Conservation (phyloP, 495 filamentous ascomycete genomes). For the Penicillium daleae region DNA sequence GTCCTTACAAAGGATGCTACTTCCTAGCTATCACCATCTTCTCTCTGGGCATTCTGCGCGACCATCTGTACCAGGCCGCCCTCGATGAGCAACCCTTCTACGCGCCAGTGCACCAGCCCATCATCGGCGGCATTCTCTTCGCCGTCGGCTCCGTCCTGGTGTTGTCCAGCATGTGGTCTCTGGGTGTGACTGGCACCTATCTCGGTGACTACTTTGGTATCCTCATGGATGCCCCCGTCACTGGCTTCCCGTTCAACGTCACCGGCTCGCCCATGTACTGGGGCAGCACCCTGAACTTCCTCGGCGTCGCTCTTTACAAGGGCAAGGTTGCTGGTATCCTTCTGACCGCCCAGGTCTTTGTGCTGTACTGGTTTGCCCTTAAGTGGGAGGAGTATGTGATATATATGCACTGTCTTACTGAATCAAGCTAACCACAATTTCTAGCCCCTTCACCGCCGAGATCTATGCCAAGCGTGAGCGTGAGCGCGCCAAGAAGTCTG, state of each 20-base stretch:
- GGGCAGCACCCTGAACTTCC: constrained; percentile 88
- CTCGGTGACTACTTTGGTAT: constrained; percentile 98
- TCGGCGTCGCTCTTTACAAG: constrained; percentile 84
- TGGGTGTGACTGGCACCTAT: constrained; percentile 97
- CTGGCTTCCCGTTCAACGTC: constrained; percentile 93
- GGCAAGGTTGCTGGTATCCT: constrained; percentile 87
- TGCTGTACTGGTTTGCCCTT: constrained; percentile 82
- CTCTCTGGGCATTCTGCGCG: constrained; percentile 84
- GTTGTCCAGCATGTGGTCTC: constrained; percentile 81
- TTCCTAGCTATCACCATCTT: constrained; percentile 88
- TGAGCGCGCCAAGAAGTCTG: constrained; percentile 47
- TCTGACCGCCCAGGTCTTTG: constrained; percentile 73
- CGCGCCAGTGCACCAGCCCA: constrained; percentile 67
- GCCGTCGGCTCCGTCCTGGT: constrained; percentile 82
- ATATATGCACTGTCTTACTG: not conserved
- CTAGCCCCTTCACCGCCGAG: constrained; percentile 85
- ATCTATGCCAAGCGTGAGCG: constrained; percentile 88
- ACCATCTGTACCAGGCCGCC: constrained; percentile 61
- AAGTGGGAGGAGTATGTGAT: constrained; percentile 78
- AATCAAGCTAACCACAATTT: constrained; percentile 21
- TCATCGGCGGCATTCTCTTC: constrained; percentile 71
- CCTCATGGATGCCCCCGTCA: constrained; percentile 92
- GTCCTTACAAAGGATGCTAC: constrained; percentile 84
- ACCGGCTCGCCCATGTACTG: constrained; percentile 96
- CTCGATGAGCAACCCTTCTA: constrained; percentile 49